Percentiles rank a stretch among this genome's conserved stretches.
phyloP scores from a whole-genome alignment of 106 monocot species.

The Apostasia ramifera region DNA sequence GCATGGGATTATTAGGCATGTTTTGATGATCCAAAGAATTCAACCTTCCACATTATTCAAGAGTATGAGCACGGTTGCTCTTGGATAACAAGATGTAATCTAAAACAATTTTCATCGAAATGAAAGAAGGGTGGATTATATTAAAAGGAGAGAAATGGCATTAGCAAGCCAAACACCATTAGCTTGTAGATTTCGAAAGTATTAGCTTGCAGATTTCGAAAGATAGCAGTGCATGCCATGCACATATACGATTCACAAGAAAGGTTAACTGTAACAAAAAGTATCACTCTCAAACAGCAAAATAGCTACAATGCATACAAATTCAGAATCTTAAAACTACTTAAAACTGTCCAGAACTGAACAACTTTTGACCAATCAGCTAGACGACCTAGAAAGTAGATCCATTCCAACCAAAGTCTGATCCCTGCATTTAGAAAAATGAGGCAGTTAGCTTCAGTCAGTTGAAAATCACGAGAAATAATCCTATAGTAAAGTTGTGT shows the following conservation, averaged over 20 bases:
- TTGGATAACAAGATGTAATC: too few species aligned
- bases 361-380: not conserved
- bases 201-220: not conserved
- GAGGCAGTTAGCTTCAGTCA: not conserved
- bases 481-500: not conserved
- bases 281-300: not conserved
- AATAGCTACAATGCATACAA: not conserved
- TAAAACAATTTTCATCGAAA: too few species aligned
- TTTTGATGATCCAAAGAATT: too few species aligned
- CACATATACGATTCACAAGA: not conserved
- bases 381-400: constrained; percentile 7
- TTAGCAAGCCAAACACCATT: too few species aligned
- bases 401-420: constrained; percentile 12
- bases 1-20: too few species aligned
- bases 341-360: not conserved
- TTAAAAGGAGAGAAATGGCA: too few species aligned
- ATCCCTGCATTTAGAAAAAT: not conserved
- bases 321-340: not conserved
- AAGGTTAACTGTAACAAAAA: not conserved
- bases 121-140: too few species aligned
- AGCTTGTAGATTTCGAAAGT: not conserved
- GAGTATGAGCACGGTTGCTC: too few species aligned
- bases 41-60: too few species aligned
- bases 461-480: not conserved
- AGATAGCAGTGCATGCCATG: constrained; percentile 1